Evolutionary conservation across 495 filamentous ascomycete species (phyloP), one percentile per base, ranked within the genome.

Genomic region (Staphylotrichum longicolle): DNA sequence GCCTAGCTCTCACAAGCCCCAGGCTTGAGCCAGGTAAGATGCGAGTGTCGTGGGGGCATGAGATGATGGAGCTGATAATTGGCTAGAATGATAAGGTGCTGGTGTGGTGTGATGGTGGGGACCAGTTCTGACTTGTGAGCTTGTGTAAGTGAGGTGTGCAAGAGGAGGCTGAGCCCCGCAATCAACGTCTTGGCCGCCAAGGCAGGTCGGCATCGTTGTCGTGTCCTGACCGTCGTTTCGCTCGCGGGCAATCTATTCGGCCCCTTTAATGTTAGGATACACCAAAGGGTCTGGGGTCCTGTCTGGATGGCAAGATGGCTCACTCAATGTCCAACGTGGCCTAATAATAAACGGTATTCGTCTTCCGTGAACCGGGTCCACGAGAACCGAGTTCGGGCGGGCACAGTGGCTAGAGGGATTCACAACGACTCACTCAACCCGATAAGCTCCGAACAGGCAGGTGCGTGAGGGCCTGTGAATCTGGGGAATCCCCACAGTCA

Each of bases 31-130:
- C 14, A 12, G 37, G 37, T 49, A 60, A 58, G 60, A 48, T 10
- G 55, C 32, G 53, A 54, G 49, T 40, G 41, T 40, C 63, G 66
- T 68, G 66, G 66, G 66, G 66, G 66, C 63, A 37, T 51, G 12
- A 37, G 61, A 45, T 35, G 60, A 39, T 34, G 58, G 12, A 37
- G 61, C 39, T 35, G 60, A 39, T 34, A 60, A 59, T 55, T 50
- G 63, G 60, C 52, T n/a, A 53, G 44, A 10, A n/a, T 46, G 62
- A 64, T 64, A 68, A 59, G 54, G 51, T 54, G 34, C 10, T 10
- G 42, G 60, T 59, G 56, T 60, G 54, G 57, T 49, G 59, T 40
- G 56, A 55, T 58, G 49, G 42, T 57, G 55, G 52, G 39, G 39
- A 20, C 7, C 10, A 4, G 48, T 33, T 9, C 34, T 32, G 20